Percentiles rank a stretch among this genome's conserved stretches.
Evolutionary conservation across 768 basidiomycete species (phyloP).

Genomic region (Lentinula sp.): DNA sequence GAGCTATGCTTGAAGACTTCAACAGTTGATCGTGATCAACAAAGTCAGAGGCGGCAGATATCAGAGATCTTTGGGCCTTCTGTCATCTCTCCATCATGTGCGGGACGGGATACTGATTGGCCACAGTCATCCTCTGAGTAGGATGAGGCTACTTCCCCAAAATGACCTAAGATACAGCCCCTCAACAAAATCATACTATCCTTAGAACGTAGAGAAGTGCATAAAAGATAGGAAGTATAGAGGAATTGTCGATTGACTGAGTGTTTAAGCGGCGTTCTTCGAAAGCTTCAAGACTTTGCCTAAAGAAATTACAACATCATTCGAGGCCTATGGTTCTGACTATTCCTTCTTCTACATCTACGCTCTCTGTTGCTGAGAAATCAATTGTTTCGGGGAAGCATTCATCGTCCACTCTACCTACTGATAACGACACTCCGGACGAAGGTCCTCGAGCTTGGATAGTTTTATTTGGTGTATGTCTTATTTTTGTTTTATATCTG

Average conservation of each 20-base stretch:
- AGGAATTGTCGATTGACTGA: too few species aligned
- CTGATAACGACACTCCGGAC: not conserved
- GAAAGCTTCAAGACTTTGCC: not conserved
- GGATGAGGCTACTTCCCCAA: too few species aligned
- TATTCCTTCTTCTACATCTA: not conserved
- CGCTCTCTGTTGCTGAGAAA: not conserved
- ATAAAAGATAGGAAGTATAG: not conserved
- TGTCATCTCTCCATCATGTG: not conserved
- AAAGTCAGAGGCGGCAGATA: not conserved
- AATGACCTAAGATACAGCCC: too few species aligned
- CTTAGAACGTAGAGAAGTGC: not conserved
- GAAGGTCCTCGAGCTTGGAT: not conserved
- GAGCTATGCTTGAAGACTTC: too few species aligned
- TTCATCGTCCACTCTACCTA: not conserved
- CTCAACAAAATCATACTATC: not conserved
- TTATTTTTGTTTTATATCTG: not conserved
- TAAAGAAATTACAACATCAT: too few species aligned
- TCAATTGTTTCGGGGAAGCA: not conserved
- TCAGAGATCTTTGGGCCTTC: not conserved
- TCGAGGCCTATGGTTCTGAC: not conserved
- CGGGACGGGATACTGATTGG: too few species aligned
- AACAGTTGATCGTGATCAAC: not conserved
- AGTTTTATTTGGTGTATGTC: not conserved
- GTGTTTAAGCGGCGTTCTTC: not conserved
- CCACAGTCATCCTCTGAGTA: too few species aligned